phyloP scores from a whole-genome alignment of 257 asterid genomes.

The Verbena officinalis region DNA sequence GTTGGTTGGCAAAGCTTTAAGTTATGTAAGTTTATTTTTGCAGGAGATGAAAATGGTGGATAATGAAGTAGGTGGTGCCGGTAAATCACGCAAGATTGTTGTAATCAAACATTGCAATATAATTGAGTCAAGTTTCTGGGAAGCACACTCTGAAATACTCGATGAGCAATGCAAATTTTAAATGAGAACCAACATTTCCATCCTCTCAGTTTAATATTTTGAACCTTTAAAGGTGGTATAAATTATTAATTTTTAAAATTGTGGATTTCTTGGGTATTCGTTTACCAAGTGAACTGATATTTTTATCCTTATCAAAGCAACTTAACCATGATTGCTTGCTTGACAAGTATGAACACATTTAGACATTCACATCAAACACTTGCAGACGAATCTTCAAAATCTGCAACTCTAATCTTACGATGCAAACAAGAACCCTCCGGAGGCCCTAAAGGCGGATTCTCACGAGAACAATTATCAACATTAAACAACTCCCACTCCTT shows the following conservation, averaged over 20 bases:
- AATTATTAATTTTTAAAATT: too few species aligned
- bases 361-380: constrained; percentile 13
- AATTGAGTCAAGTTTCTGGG: constrained; percentile 72
- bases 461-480: constrained; percentile 78
- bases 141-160: constrained; percentile 65
- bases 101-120: constrained; percentile 61
- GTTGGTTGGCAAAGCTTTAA: background rate
- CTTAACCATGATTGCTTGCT: too few species aligned
- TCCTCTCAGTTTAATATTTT: too few species aligned
- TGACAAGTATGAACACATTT: background rate
- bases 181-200: constrained; percentile 26
- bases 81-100: constrained; percentile 47
- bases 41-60: constrained; percentile 41
- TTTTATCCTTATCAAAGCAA: too few species aligned
- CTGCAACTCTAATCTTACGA: constrained; percentile 42
- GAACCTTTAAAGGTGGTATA: too few species aligned
- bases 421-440: constrained; percentile 79
- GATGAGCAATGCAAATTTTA: constrained; percentile 26
- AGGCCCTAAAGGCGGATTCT: constrained; percentile 70
- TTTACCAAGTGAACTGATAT: too few species aligned
- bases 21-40: background rate
- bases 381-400: constrained; percentile 28
- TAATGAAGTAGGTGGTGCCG: constrained; percentile 34
- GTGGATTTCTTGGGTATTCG: too few species aligned
- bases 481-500: constrained; percentile 84